Evolutionary conservation across 2,329 filamentous ascomycete species (phyloP), one percentile per base, ranked within the genome.

Genomic region (Penicillium sp.): DNA sequence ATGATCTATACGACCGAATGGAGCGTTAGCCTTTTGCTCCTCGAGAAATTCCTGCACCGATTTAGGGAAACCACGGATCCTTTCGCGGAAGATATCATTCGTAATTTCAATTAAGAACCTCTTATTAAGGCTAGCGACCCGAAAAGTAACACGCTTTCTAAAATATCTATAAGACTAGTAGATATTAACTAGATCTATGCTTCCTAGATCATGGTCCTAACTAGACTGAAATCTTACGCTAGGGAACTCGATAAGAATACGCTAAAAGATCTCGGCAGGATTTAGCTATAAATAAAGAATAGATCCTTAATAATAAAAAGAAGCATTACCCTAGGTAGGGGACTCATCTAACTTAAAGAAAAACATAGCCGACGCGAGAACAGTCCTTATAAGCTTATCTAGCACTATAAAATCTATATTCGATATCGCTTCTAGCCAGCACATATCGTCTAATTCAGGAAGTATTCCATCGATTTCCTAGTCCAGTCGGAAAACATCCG

Each of bases 331-430:
- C n/a, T 54, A 36, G 9, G 47, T 47, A 34, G 61, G 48, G 2
- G 14, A 38, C n/a, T 47, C 46, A 38, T 61, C 59, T 36, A 66
- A 32, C 47, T 66, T 61, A 30, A 63, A 64, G 54, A 59, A 59
- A 14, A 64, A 61, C 35, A 58, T 58, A 9, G 41, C 59, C 34
- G 57, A 55, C 7, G 54, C 58, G 35, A 61, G 50, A 19, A 63
- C 43, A 13, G 57, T 49, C 35, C 60, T 53, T 14, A 60, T 41
- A 10, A 61, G 46, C 32, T 52, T 32, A 35, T 63, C 57, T 16
- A 58, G 52, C 16, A 64, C 50, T 23, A n/a, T 2, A 36, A 38
- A 42, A 62, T n/a, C 45, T 14, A 60, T 38, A 27, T 54, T 44
- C 18, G 38, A 41, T 40, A 63, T 23, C 29, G 38, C 23, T 8